These are phyloP conservation scores for Alliaria petiolata DNA, from an alignment of 345 rosid species.

Conservation along the genomic window DNA sequence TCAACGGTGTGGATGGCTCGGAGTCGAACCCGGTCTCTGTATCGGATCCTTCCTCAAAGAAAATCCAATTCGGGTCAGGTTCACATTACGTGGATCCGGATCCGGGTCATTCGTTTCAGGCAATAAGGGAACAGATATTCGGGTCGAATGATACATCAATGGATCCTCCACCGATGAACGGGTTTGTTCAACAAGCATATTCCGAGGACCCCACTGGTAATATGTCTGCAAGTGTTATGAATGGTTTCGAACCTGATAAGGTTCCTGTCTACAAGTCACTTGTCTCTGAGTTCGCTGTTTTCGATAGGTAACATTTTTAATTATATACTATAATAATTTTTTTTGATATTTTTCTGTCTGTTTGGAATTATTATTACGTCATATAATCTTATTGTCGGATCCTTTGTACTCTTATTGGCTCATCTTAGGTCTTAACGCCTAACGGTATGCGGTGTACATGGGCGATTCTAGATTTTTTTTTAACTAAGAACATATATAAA, in stretches of 20 bases:
- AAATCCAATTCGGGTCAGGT: slow-evolving; percentile 41
- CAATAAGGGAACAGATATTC: slow-evolving; percentile 81
- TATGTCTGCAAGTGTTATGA: slow-evolving; percentile 73
- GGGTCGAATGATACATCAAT: slow-evolving; percentile 62
- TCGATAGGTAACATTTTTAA: slow-evolving; percentile 54
- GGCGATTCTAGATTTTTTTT: no score
- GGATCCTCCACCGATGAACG: slow-evolving; percentile 77
- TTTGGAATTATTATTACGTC: slow-evolving; percentile 3
- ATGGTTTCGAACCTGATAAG: slow-evolving; percentile 66
- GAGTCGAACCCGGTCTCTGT: slow-evolving; percentile 51
- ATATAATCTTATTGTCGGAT: neutral
- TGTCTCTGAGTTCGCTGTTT: slow-evolving; percentile 83
- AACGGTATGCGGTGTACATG: no score
- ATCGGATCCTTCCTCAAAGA: slow-evolving; percentile 47
- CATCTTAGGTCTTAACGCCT: no score
- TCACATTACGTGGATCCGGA: slow-evolving; percentile 87
- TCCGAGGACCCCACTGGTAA: slow-evolving; percentile 53
- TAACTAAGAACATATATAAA: no score
- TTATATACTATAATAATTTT: no score
- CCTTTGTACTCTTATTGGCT: no score
- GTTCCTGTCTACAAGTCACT: slow-evolving; percentile 73
- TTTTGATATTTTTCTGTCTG: neutral
- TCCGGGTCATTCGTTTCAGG: slow-evolving; percentile 96
- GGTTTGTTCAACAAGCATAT: slow-evolving; percentile 79
- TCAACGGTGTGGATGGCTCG: slow-evolving; percentile 77